Percentiles rank a stretch among this genome's conserved stretches.
phyloP scores from a whole-genome alignment of 2,329 filamentous ascomycete species.

The Penicillium crustosum region DNA sequence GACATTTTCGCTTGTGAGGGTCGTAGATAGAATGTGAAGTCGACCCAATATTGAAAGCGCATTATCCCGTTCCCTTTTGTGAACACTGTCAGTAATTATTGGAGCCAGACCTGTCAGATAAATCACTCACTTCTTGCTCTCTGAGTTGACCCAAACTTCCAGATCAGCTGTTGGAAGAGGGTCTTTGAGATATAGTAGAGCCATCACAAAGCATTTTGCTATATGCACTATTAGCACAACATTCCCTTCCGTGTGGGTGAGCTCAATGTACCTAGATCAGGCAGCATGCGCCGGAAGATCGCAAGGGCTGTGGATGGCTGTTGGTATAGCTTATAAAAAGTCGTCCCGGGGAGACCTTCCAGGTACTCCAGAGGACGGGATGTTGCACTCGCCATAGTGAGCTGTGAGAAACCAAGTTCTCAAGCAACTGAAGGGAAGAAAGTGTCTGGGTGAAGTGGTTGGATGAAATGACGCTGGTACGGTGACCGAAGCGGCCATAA shows the following conservation, averaged over 20 bases:
- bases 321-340: constrained; percentile 88
- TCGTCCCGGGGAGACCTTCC: constrained; percentile 84
- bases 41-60: constrained; percentile 77
- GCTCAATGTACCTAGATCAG: constrained; percentile 69
- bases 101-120: neutral
- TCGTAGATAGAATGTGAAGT: constrained; percentile 80
- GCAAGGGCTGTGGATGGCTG: constrained; percentile 94
- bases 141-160: constrained; percentile 79
- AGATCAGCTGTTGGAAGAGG: constrained; percentile 78
- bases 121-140: constrained; percentile 53
- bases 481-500: constrained; percentile 31
- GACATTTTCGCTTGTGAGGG: constrained; percentile 58
- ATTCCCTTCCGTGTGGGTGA: constrained; percentile 4
- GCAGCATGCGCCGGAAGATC: constrained; percentile 95
- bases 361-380: constrained; percentile 80
- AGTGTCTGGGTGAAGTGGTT: constrained; percentile 13
- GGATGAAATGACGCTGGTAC: constrained; percentile 19
- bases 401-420: constrained; percentile 22
- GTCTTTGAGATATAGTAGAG: constrained; percentile 83
- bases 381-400: constrained; percentile 56
- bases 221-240: constrained; percentile 17
- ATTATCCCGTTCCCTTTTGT: constrained; percentile 71
- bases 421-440: constrained; percentile 23
- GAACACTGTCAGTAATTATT: constrained; percentile 1
- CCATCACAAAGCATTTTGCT: constrained; percentile 97